phyloP scores from a whole-genome alignment of 208 protist species.

The Trypanosoma mega region DNA sequence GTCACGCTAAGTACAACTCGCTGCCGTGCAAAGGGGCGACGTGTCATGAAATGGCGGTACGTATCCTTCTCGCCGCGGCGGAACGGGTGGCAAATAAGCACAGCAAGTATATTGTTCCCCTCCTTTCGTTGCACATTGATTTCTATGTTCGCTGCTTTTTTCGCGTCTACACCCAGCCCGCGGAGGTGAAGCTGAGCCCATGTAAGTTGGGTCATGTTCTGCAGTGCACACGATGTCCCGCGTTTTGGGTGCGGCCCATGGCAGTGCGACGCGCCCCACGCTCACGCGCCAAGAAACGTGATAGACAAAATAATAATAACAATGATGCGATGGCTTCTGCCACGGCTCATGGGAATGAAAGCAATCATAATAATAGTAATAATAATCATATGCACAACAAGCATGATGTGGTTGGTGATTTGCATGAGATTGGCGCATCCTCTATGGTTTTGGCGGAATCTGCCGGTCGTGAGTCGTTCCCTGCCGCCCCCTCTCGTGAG shows the following conservation, averaged over 20 bases:
- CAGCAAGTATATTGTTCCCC: constrained; percentile 95
- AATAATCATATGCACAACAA: neutral
- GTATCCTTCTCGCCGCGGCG: constrained; percentile 95
- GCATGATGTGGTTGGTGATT: neutral
- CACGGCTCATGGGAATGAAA: constrained; percentile 13
- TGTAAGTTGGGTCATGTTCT: constrained; percentile 91
- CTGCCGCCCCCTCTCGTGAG: constrained; percentile 37
- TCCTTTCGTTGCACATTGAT: constrained; percentile 97
- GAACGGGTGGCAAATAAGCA: constrained; percentile 93
- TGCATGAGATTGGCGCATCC: neutral
- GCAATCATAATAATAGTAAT: neutral
- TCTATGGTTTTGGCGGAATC: neutral
- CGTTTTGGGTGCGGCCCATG: constrained; percentile 92
- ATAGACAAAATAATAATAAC: neutral
- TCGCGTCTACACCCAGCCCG: constrained; percentile 92
- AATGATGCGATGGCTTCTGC: neutral
- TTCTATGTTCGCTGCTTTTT: constrained; percentile 99
- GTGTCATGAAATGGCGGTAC: constrained; percentile 96
- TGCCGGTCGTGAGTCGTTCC: constrained; percentile 36
- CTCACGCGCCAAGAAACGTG: constrained; percentile 19
- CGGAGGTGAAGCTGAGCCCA: constrained; percentile 87
- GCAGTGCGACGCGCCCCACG: constrained; percentile 35
- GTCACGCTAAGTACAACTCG: constrained; percentile 97
- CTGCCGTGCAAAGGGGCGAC: constrained; percentile 87
- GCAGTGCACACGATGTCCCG: constrained; percentile 95